Base-by-base conservation (phyloP, 352 stramenopile genomes). In the Hyaloperonospora arabidopsidis region DNA sequence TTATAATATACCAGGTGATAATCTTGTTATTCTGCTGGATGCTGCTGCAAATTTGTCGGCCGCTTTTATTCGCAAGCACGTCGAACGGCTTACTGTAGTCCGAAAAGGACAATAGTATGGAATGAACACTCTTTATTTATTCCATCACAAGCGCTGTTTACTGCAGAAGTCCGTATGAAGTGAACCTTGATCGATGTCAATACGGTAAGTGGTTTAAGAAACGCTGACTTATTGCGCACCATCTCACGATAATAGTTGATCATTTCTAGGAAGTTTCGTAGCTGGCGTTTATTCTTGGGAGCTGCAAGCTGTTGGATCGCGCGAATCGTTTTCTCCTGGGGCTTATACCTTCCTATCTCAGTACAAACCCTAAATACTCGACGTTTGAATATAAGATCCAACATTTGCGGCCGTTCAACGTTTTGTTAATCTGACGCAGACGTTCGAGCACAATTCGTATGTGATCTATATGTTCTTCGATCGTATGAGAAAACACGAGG, bases 211-310 rank as follows among this genome's bases (percentile, higher is more conserved):
- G 2, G 28, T 18, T 28, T 29, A n/a, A 32, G 48, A 7, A 61
- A 17, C 2, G 45, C 45, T 13, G 38, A 56, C 18, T 49, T 57
- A 12, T 52, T 57, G 2, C 28, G 54, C 5, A 62, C 41, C 41
- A 56, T 57, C 13, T 52, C 47, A 0, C 41, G 19, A 5, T 62
- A 57, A 2, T 57, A 62, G 1, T 35, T 44, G 13, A 55, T 61
- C 45, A 55, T 61, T 7, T 45, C 54, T 3, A 54, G 22, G 19
- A 61, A 50, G 0, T 28, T 0, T 2, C 34, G 23, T 0, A 54
- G 38, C 28, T 45, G 32, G 7, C 32, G 13, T 38, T 38, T 38
- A 13, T 38, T 38, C 7, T 38, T 38, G 7, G 13, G 32, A 13
- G 13, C 32, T 13, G 32, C 13, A 13, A 38, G 32, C 32, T 38